These are phyloP conservation scores for Epichloe glyceriae DNA, from an alignment of 2,329 filamentous ascomycete genomes.

Conservation along the genomic window DNA sequence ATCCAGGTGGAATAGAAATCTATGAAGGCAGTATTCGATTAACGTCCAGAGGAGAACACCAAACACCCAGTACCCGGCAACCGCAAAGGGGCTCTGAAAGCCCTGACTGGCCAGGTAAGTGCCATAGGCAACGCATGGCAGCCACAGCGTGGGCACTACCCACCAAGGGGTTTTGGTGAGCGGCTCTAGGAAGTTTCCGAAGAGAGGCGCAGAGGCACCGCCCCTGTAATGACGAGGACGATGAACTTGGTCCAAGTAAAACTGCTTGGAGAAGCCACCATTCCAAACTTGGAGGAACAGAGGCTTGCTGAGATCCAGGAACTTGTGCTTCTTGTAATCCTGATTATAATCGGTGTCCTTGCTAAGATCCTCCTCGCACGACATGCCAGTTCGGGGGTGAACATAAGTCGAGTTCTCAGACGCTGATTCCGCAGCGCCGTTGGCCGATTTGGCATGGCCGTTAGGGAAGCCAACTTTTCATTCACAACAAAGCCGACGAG, in stretches of 20 bases:
- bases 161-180: slow-evolving; percentile 92
- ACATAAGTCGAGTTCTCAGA: slow-evolving; percentile 21
- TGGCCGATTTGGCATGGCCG: slow-evolving; percentile 13
- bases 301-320: slow-evolving; percentile 76
- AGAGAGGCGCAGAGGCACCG: slow-evolving; percentile 80
- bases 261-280: slow-evolving; percentile 83
- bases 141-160: slow-evolving; percentile 71
- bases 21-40: slow-evolving; percentile 77
- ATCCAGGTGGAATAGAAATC: slow-evolving; percentile 90
- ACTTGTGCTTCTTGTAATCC: slow-evolving; percentile 88
- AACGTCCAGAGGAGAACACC: slow-evolving; percentile 79
- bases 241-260: slow-evolving; percentile 94
- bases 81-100: slow-evolving; percentile 33
- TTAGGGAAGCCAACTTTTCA: slow-evolving; percentile 32
- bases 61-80: slow-evolving; percentile 50
- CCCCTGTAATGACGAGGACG: slow-evolving; percentile 92
- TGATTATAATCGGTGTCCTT: slow-evolving; percentile 64
- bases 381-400: slow-evolving; percentile 70
- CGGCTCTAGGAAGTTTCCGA: slow-evolving; percentile 98
- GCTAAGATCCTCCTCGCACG: slow-evolving; percentile 71
- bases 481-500: slow-evolving; percentile 68
- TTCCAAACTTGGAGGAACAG: slow-evolving; percentile 80
- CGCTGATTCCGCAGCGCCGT: slow-evolving; percentile 14
- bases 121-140: slow-evolving; percentile 67
- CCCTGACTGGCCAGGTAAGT: slow-evolving; percentile 51